Base-by-base conservation (phyloP, 768 basidiomycete species). In the Rhodotorula toruloides region DNA sequence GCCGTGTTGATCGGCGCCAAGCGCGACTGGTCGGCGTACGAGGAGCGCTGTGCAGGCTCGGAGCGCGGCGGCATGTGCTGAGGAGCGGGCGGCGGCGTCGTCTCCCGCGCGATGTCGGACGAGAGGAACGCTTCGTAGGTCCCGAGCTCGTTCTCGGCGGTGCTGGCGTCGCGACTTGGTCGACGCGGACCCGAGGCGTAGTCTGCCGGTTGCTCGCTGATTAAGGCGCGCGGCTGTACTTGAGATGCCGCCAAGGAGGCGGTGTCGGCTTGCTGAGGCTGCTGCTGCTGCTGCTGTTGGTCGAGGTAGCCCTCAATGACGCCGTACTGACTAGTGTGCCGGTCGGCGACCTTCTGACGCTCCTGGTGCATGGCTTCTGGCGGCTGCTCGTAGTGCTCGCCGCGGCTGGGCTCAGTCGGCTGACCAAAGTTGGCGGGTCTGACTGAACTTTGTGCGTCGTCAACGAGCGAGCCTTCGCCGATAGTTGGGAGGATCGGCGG, bases 401-500 rank as follows among this genome's bases (percentile, higher is more conserved):
- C n/a, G n/a, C n/a, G n/a, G n/a, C n/a, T n/a, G n/a, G n/a, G n/a
- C n/a, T n/a, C n/a, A n/a, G n/a, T n/a, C n/a, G n/a, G n/a, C n/a
- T 50, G 29, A 49, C 25, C 1, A 43, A 59, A 5, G 32, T 47
- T 0, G 60, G 49, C 14, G 14, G 10, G 34, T 42, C 46, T n/a
- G 11, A 4, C 25, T 3, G 31, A 11, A 22, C 22, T 7, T n/a
- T 53, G 61, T 22, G n/a, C 44, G 4, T 44, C 27, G 16, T 59
- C 61, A 11, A 19, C 49, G 19, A 58, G 25, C 37, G 50, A 46
- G 32, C 49, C 55, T 29, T 71, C 70, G 32, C 70, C 70, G 47
- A 71, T 71, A 12, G 68, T 39, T 4, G 68, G 56, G 7, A 70
- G 68, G 22, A 65, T 53, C 4, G 55, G 65, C 39, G 63, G 63